Conservation (phyloP, 164 flowering plant species). For the Stephania yunnanensis region DNA sequence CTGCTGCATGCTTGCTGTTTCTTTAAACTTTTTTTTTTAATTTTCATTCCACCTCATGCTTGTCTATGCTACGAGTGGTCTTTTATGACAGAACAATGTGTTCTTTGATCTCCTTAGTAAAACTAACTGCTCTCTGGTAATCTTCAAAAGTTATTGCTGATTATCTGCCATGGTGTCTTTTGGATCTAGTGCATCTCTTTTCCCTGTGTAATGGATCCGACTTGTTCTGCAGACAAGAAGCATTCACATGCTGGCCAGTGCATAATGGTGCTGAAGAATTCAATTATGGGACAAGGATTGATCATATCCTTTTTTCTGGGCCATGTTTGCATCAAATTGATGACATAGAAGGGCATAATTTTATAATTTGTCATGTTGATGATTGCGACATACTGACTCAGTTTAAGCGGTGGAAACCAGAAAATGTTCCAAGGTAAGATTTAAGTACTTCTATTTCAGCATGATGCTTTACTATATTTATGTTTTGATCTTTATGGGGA, state of each 20-base stretch:
- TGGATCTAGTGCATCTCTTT: not conserved
- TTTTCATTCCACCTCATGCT: too few relatives aligned
- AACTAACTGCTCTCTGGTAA: not conserved
- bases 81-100: not conserved
- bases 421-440: conserved; percentile 48
- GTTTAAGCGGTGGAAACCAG: conserved; percentile 85
- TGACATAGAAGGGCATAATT: conserved; percentile 39
- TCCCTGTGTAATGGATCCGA: not conserved
- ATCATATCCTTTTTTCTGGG: conserved; percentile 78
- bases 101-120: not conserved
- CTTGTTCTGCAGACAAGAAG: conserved; percentile 50
- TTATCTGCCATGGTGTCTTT: not conserved
- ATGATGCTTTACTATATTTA: not conserved
- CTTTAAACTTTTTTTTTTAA: too few relatives aligned
- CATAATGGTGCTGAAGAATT: conserved; percentile 84
- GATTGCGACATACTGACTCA: conserved; percentile 83
- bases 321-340: conserved; percentile 65
- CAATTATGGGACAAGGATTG: conserved; percentile 89
- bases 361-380: conserved; percentile 67
- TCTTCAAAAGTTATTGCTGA: not conserved
- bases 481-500: not conserved
- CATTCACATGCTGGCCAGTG: conserved; percentile 93
- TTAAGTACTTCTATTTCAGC: not conserved
- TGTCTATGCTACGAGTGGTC: too few relatives aligned
- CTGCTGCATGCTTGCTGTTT: not conserved